Evolutionary conservation across 1,284 basidiomycete species (phyloP), one percentile per base, ranked within the genome.

Genomic region (Cystobasidium slooffiae): DNA sequence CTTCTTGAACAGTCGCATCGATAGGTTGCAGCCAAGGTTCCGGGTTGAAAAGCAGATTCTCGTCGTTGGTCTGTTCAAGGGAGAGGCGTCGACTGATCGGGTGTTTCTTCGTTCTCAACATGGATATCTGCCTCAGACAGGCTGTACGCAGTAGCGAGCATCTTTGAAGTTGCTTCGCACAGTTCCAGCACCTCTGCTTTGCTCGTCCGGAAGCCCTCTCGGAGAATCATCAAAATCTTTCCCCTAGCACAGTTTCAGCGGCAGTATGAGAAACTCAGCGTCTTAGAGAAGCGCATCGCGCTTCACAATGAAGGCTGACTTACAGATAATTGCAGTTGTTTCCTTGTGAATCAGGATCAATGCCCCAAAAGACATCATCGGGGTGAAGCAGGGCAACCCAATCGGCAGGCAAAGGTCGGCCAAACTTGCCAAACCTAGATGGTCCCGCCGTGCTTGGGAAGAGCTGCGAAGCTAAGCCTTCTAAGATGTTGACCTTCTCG

Each of bases 351-450:
- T 63, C n/a, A 3, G 61, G 61, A 14, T 63, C 61, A 12, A 49
- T 8, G 12, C 61, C 61, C 61, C 61, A 63, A 39, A 63, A 63
- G 14, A 24, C n/a, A 16, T 63, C 44, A 18, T 63, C 61, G 0
- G 61, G 61, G 16, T 63, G 61, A 22, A n/a, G 6, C 10, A 63
- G 61, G 20, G 61, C 16, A 51, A 16, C 14, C 61, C 61, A 63
- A 22, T n/a, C 22, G 7, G 24, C 12, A n/a, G 61, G 44, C 31
- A 63, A 43, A 49, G 61, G 43, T 49, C 47, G 8, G 8, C 61
- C 61, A 31, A 49, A 37, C 18, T 22, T 9, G 16, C 61, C 61
- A 22, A 46, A 63, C 18, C 20, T 24, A 39, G 43, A 6, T 16
- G 9, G 14, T 12, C 10, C 12, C 31, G 1, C n/a, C 24, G 8